These are phyloP conservation scores for Penicillium expansum DNA, from an alignment of 2,329 filamentous ascomycete species.

Conservation along the genomic window DNA sequence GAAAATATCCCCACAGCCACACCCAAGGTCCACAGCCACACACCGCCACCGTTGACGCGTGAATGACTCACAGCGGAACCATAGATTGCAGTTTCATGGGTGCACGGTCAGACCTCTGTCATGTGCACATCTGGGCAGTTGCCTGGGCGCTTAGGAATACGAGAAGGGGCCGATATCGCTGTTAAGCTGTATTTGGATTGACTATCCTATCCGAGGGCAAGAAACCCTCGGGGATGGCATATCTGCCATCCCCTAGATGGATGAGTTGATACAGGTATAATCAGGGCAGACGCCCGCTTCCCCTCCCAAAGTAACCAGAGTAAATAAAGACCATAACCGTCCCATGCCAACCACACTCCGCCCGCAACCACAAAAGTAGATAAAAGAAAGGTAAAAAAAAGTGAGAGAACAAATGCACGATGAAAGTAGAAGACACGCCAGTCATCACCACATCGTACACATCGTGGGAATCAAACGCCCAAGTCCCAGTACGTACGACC, in stretches of 20 bases:
- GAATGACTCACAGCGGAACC: neutral
- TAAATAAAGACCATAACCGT: conserved; percentile 24
- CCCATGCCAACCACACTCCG: conserved; percentile 35
- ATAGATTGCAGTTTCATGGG: neutral
- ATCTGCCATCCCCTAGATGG: conserved; percentile 10
- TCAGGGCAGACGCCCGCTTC: conserved; percentile 5
- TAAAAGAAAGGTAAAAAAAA: conserved; percentile 19
- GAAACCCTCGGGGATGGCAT: neutral
- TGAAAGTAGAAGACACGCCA: conserved; percentile 20
- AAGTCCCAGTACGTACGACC: conserved; percentile 23
- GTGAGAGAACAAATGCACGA: conserved; percentile 24
- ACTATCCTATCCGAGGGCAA: conserved; percentile 7
- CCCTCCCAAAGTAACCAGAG: conserved; percentile 6
- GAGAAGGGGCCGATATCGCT: conserved; percentile 4
- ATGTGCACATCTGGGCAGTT: neutral
- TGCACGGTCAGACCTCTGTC: neutral
- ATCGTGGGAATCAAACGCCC: conserved; percentile 13
- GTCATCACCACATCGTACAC: conserved; percentile 30
- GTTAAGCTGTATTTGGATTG: conserved; percentile 10
- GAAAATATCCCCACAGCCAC: neutral
- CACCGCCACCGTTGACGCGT: neutral
- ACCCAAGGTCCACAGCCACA: neutral
- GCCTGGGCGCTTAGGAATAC: neutral
- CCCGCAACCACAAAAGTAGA: conserved; percentile 21
- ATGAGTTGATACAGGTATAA: conserved; percentile 14